phyloP scores from a whole-genome alignment of 805 yeast species.

The Jamesozyma rosinii region DNA sequence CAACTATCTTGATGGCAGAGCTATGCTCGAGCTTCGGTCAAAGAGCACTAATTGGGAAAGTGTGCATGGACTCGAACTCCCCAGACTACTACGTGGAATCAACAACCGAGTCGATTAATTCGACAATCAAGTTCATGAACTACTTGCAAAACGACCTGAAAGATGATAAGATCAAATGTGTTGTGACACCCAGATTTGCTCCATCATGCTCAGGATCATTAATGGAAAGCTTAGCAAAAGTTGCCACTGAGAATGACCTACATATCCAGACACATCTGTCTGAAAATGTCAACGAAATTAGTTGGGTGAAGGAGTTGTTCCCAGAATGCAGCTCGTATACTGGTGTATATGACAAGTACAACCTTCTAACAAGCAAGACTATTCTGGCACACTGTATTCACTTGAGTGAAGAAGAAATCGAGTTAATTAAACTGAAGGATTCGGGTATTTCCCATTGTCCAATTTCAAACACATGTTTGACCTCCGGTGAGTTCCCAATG shows the following conservation, averaged over 20 bases:
- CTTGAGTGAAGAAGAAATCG: conserved; percentile 53
- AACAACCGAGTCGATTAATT: conserved; percentile 41
- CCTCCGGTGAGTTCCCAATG: conserved; percentile 85
- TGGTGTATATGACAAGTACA: conserved; percentile 61
- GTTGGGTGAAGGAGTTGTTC: conserved; percentile 61
- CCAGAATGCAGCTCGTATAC: conserved; percentile 66
- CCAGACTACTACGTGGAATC: conserved; percentile 64
- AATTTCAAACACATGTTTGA: conserved; percentile 74
- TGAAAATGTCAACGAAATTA: conserved; percentile 69
- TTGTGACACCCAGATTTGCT: conserved; percentile 89
- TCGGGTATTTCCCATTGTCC: conserved; percentile 91
- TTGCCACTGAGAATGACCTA: conserved; percentile 38
- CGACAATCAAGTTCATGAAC: conserved; percentile 48
- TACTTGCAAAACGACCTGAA: conserved; percentile 48
- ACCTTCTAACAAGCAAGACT: conserved; percentile 54
- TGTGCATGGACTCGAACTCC: conserved; percentile 82
- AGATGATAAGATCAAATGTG: conserved; percentile 52
- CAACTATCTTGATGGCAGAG: conserved; percentile 71
- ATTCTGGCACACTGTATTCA: conserved; percentile 87
- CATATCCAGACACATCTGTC: conserved; percentile 88
- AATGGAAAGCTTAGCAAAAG: conserved; percentile 52
- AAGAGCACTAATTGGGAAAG: conserved; percentile 84
- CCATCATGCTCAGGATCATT: conserved; percentile 68
- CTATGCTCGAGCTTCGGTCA: conserved; percentile 62
- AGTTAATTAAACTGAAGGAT: conserved; percentile 42